phyloP scores from a whole-genome alignment of 2,329 filamentous ascomycete genomes.

The Amesomyces nigricolor region DNA sequence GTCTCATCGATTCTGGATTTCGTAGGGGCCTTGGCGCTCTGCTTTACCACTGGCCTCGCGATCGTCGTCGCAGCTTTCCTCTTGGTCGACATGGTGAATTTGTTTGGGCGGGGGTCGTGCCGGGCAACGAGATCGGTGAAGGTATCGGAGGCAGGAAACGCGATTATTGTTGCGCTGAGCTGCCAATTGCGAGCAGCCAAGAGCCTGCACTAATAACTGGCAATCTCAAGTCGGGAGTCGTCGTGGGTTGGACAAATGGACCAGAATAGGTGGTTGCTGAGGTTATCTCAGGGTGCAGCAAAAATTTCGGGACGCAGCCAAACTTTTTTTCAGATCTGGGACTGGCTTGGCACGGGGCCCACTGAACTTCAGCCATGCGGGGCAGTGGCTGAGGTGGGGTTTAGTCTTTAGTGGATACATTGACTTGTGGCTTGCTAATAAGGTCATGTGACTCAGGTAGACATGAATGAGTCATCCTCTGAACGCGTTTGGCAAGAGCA shows the following conservation, averaged over 20 bases:
- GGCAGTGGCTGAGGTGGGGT: too few species aligned
- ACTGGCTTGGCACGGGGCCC: conserved; percentile 1
- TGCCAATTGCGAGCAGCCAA: background rate
- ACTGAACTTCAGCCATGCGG: background rate
- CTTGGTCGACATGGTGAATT: conserved; percentile 50
- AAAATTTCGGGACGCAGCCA: conserved; percentile 18
- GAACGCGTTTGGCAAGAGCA: background rate
- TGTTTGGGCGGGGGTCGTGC: background rate
- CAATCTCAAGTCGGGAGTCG: background rate
- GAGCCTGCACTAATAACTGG: background rate
- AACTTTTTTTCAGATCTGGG: conserved; percentile 22
- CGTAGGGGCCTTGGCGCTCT: conserved; percentile 45
- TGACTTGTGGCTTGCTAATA: background rate
- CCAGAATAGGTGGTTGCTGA: background rate
- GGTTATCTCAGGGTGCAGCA: conserved; percentile 1
- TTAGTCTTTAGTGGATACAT: background rate
- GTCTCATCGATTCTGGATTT: conserved; percentile 54
- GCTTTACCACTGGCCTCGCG: conserved; percentile 49
- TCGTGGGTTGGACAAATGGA: background rate
- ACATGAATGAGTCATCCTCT: background rate
- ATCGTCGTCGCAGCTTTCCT: conserved; percentile 55
- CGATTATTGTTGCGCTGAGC: background rate
- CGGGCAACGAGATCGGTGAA: background rate
- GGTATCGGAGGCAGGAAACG: background rate
- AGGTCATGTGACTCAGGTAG: background rate